Base-by-base conservation (phyloP, 305 asterid genomes). In the Andrographis paniculata region DNA sequence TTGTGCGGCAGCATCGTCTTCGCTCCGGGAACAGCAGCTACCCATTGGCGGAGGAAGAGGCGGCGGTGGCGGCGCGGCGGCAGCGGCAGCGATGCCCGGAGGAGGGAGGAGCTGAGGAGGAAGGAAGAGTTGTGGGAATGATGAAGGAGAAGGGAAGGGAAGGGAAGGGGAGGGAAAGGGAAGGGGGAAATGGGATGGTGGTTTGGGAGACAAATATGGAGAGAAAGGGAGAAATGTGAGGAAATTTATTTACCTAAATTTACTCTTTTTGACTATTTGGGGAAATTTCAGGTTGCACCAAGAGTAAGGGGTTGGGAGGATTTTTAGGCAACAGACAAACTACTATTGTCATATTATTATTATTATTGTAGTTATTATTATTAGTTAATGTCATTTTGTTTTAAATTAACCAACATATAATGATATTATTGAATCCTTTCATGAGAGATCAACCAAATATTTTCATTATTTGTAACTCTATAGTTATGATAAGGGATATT, bases 1-100 rank as follows among this genome's bases (percentile, higher is more conserved):
- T 6, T 55, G 48, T 0, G 68, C 63, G 42, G 39, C 52, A 1
- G 66, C 73, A 16, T 56, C 61, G 47, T 53, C 42, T 22, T 33
- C 9, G 45, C 59, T 50, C 59, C 59, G 61, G 65, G 77, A 70
- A 65, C 74, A 74, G 63, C 77, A 74, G 53, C 43, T 61, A 42
- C 81, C 81, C 81, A 74, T 72, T 43, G 20, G 6, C 15, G 35
- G 20, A 14, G 41, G 21, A 28, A 9, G 40, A 16, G 37, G 15
- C 8, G 17, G 14, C 2, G 6, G 14, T 21, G 24, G 14, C 13
- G 12, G 5, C 9, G 53, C n/a, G n/a, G n/a, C n/a, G 27, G 53
- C 27, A 27, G 14, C 21, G 55, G 36, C n/a, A 31, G 48, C 48
- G 50, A 60, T 43, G 45, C 59, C 67, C 62, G 56, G 60, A 37